Evolutionary conservation across 2,329 filamentous ascomycete genomes (phyloP).

Genomic region (Chaetothyriales sp.): DNA sequence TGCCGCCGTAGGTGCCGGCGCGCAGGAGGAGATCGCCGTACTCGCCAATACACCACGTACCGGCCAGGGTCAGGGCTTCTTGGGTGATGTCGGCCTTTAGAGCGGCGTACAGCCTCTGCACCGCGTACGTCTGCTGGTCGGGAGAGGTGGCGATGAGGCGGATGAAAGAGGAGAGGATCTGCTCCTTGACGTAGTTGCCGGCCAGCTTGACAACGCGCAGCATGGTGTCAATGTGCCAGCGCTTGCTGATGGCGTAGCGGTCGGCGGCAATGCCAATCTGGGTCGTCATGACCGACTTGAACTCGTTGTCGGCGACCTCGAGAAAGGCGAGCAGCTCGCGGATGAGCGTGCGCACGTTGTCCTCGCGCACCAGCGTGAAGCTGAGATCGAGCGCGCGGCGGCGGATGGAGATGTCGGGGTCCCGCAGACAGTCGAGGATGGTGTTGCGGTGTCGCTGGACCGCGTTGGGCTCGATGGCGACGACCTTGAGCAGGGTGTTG

Average conservation of each 20-base stretch:
- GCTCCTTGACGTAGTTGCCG: conserved; percentile 94
- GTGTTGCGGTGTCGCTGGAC: conserved; percentile 96
- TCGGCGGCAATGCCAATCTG: conserved; percentile 97
- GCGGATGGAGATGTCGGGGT: conserved; percentile 96
- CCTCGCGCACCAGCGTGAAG: conserved; percentile 95
- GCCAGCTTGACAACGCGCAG: conserved; percentile 83
- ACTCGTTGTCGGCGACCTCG: conserved; percentile 94
- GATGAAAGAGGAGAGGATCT: conserved; percentile 92
- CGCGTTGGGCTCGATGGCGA: conserved; percentile 93
- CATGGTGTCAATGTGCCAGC: conserved; percentile 98
- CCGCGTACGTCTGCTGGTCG: conserved; percentile 89
- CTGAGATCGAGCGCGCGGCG: conserved; percentile 90
- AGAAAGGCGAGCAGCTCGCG: conserved; percentile 87
- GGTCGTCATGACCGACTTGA: conserved; percentile 95
- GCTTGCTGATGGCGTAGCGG: conserved; percentile 87
- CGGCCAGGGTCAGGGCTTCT: conserved; percentile 83
- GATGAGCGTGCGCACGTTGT: conserved; percentile 86
- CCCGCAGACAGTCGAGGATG: conserved; percentile 86
- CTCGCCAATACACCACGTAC: conserved; percentile 95
- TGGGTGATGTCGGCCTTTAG: conserved; percentile 96
- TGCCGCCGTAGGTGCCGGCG: conserved; percentile 85
- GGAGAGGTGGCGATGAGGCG: conserved; percentile 87
- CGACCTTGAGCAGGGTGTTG: conserved; percentile 95
- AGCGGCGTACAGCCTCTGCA: conserved; percentile 82
- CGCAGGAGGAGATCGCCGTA: conserved; percentile 82